Evolutionary conservation across 2,329 filamentous ascomycete species (phyloP), one percentile per base, ranked within the genome.

Genomic region (Venturia effusa): DNA sequence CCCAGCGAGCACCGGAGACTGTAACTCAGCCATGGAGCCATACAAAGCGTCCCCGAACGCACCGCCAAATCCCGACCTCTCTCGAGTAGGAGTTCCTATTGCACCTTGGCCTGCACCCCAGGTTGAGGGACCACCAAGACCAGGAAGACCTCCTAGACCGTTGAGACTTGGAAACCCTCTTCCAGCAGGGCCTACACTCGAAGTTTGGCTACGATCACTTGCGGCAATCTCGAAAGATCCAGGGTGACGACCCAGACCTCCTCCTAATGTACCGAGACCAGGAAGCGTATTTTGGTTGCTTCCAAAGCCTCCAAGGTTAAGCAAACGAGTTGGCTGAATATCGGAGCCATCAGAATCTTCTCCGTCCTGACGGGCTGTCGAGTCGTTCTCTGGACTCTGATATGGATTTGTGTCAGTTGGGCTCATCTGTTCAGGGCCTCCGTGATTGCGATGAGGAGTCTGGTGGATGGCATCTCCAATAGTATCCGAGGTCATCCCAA

Each of bases 351-450:
- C 80, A 6, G 79, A 77, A 67, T 84, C 82, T 66, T 85, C 83
- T 22, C 84, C 83, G 59, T 90, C 86, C 5, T 79, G 79, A 55
- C 39, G 30, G 40, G 34, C 41, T 61, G 51, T 51, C 39, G 86
- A 86, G 32, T 92, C 88, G 43, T 88, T 89, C 8, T 89, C 85
- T 2, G 94, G 94, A 73, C 93, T 97, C 67, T 92, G 90, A 73
- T 94, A 99, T 1, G 94, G 94, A 72, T 99, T 99, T 3, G 94
- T 97, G 71, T 96, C 90, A 0, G 92, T 94, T 13, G 94, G 94
- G 73, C 93, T 97, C 71, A 90, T 84, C 0, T 89, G 88, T 65
- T 91, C 89, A 67, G 87, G 80, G n/a, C 80, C 80, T 22, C 70
- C 70, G 40, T 69, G 71, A 32, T 71, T 74, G 64, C 77, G 75